phyloP scores from a whole-genome alignment of 306 rosid species.

The Glycine soja region DNA sequence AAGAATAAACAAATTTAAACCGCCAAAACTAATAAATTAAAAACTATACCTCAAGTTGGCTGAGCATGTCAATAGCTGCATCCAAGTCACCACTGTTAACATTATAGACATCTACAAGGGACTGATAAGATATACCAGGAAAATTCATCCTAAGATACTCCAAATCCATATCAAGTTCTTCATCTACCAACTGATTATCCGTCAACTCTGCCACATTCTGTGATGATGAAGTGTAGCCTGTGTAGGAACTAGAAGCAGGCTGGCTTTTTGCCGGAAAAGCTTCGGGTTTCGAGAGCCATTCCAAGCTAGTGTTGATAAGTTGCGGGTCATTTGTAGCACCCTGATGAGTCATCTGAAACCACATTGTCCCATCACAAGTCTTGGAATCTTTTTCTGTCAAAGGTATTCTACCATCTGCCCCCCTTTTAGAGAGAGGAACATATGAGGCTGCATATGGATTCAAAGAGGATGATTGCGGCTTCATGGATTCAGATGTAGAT shows the following conservation, averaged over 20 bases:
- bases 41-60: slow-evolving; percentile 76
- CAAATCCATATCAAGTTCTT: slow-evolving; percentile 68
- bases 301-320: slow-evolving; percentile 28
- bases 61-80: slow-evolving; percentile 79
- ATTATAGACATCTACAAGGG: slow-evolving; percentile 72
- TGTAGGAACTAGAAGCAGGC: slow-evolving; percentile 51
- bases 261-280: slow-evolving; percentile 46
- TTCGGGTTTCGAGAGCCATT: slow-evolving; percentile 40
- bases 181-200: slow-evolving; percentile 56
- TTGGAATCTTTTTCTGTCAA: slow-evolving; percentile 41
- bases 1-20: slow-evolving; percentile 7
- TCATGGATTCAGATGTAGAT: slow-evolving; percentile 55
- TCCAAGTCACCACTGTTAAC: slow-evolving; percentile 70
- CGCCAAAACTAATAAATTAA: background rate
- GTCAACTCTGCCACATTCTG: slow-evolving; percentile 48
- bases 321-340: slow-evolving; percentile 43
- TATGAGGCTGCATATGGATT: slow-evolving; percentile 83
- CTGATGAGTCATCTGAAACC: slow-evolving; percentile 53
- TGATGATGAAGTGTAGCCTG: slow-evolving; percentile 41
- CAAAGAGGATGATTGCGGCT: slow-evolving; percentile 67
- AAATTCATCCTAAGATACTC: slow-evolving; percentile 74
- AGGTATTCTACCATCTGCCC: slow-evolving; percentile 45
- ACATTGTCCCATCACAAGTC: slow-evolving; percentile 47
- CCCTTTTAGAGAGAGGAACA: slow-evolving; percentile 75
- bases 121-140: slow-evolving; percentile 70